A percentile compares a stretch with the other conserved stretches of the same genome.
Conservation (phyloP, 2,329 filamentous ascomycete genomes). For the Fusarium miscanthi region DNA sequence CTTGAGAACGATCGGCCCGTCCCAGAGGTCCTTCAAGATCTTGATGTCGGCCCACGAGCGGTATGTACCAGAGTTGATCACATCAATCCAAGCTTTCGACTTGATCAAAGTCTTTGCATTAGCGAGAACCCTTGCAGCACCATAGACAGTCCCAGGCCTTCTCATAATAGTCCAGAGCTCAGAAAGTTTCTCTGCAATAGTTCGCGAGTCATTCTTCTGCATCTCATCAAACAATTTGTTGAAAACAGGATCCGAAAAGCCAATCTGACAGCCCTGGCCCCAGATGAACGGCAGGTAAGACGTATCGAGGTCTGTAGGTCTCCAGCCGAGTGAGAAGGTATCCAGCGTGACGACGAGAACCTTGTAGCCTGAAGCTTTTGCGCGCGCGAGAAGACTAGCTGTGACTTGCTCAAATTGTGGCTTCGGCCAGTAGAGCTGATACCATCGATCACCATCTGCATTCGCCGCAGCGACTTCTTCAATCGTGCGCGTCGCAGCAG, state of each 20-base stretch:
- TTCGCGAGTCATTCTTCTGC: conserved; percentile 29
- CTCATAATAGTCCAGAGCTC: conserved; percentile 37
- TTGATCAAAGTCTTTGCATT: conserved; percentile 26
- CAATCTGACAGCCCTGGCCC: conserved; percentile 68
- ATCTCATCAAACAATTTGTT: conserved; percentile 32
- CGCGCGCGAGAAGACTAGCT: conserved; percentile 69
- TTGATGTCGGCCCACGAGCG: conserved; percentile 72
- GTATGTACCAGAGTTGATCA: conserved; percentile 52
- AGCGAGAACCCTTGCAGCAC: conserved; percentile 30
- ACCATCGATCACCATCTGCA: conserved; percentile 71
- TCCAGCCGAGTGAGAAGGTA: conserved; percentile 75
- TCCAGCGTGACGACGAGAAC: conserved; percentile 79
- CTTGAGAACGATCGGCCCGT: conserved; percentile 61
- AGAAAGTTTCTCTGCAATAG: conserved; percentile 16
- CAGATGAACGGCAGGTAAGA: conserved; percentile 70
- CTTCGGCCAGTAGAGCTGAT: conserved; percentile 75
- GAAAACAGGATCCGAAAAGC: conserved; percentile 76
- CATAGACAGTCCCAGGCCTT: conserved; percentile 38
- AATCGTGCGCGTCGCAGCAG: conserved; percentile 70
- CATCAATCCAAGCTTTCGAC: conserved; percentile 41
- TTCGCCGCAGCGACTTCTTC: conserved; percentile 73
- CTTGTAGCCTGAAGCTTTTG: conserved; percentile 69
- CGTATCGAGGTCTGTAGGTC: conserved; percentile 74
- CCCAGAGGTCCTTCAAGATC: conserved; percentile 69
- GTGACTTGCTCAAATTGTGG: conserved; percentile 74